Percentiles rank a stretch among this genome's conserved stretches.
phyloP scores from a whole-genome alignment of 192 early-diverging fungal genomes.

The Coemansia sp. region DNA sequence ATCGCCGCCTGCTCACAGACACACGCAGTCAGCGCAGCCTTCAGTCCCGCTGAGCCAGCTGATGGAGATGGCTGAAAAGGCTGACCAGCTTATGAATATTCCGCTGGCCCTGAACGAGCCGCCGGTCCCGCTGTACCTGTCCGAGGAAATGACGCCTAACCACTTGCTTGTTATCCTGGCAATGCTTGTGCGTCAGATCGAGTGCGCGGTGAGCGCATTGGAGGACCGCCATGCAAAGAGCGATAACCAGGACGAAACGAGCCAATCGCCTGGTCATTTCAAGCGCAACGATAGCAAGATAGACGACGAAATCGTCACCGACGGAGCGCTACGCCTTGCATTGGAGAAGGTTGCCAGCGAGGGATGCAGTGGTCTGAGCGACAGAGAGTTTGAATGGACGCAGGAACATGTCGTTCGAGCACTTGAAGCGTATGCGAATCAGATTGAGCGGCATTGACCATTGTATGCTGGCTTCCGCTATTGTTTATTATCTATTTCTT shows the following conservation, averaged over 20 bases:
- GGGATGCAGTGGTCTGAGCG: conserved; percentile 5
- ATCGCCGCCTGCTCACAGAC: conserved; percentile 20
- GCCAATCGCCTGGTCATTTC: too few species aligned
- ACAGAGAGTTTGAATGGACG: conserved; percentile 36
- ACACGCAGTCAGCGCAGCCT: conserved; percentile 37
- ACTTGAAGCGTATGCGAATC: conserved; percentile 25
- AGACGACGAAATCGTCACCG: conserved; percentile 13
- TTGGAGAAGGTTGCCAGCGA: conserved; percentile 27
- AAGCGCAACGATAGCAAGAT: conserved; percentile 42
- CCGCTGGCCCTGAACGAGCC: conserved; percentile 46
- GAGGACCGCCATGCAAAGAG: conserved; percentile 14
- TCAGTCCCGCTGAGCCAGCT: conserved; percentile 2
- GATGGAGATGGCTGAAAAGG: conserved; percentile 12
- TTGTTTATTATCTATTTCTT: not conserved
- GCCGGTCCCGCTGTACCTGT: conserved; percentile 42
- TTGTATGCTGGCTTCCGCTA: not conserved
- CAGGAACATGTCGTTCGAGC: conserved; percentile 35
- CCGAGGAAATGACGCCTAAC: conserved; percentile 43
- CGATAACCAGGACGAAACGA: not conserved
- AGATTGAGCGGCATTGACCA: conserved; percentile 1
- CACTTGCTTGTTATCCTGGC: conserved; percentile 37
- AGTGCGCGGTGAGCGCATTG: conserved; percentile 35
- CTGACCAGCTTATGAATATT: conserved; percentile 13
- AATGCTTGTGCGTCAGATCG: conserved; percentile 45
- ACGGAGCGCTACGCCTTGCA: conserved; percentile 25